Percentiles rank a stretch among this genome's conserved stretches.
These are phyloP conservation scores for Mycena sp. DNA, from an alignment of 1,284 basidiomycete genomes.

Conservation along the genomic window DNA sequence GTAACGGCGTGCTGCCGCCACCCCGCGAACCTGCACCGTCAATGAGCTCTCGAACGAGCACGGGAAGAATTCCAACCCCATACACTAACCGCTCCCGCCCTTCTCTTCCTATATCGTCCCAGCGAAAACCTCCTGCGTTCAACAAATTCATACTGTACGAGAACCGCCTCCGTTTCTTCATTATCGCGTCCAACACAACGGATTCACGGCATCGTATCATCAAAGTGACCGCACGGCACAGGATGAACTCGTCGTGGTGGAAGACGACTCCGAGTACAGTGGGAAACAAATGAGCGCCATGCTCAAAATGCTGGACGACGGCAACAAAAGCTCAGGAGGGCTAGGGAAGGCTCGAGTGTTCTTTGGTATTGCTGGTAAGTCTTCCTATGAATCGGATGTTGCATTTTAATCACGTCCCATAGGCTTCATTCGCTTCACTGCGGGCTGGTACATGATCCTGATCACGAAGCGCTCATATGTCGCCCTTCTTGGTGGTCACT, in stretches of 20 bases:
- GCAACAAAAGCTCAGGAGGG: constrained; percentile 89
- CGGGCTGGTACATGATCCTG: constrained; percentile 92
- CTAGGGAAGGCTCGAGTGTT: constrained; percentile 85
- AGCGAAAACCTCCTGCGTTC: constrained; percentile 53
- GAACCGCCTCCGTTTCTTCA: constrained; percentile 87
- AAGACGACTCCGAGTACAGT: constrained; percentile 90
- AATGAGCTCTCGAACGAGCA: constrained; percentile 25
- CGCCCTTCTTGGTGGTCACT: constrained; percentile 95
- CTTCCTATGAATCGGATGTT: background rate
- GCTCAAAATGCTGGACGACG: constrained; percentile 94
- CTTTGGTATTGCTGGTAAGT: constrained; percentile 79
- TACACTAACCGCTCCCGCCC: constrained; percentile 19
- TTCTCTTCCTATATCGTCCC: constrained; percentile 16
- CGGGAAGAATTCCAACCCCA: constrained; percentile 7
- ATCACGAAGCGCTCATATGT: constrained; percentile 93
- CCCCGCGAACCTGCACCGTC: constrained; percentile 25
- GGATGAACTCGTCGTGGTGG: constrained; percentile 78
- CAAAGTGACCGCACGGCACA: constrained; percentile 87
- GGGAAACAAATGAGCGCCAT: constrained; percentile 90
- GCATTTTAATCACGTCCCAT: background rate
- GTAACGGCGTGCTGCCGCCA: constrained; percentile 10
- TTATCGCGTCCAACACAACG: constrained; percentile 87
- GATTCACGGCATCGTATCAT: constrained; percentile 89
- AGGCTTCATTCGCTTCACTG: constrained; percentile 93
- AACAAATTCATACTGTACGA: constrained; percentile 95